Evolutionary conservation across 1,284 basidiomycete genomes (phyloP).

Genomic region (Ustilago cynodontis): DNA sequence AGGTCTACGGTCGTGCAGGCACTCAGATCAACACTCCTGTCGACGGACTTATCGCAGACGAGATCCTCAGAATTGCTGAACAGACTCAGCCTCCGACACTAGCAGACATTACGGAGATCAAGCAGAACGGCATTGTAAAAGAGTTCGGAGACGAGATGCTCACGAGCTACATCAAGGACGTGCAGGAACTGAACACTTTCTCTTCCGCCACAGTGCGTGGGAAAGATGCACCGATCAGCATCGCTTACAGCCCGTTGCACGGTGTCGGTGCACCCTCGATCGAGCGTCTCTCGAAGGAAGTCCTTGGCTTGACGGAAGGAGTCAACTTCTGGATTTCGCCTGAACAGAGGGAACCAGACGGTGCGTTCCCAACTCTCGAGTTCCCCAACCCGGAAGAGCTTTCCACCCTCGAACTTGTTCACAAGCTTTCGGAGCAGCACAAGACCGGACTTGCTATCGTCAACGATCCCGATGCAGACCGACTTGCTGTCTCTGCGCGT

Average conservation of each 20-base stretch:
- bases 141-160: constrained; percentile 50
- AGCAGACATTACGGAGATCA: constrained; percentile 30
- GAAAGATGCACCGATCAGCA: constrained; percentile 36
- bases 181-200: constrained; percentile 35
- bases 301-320: constrained; percentile 46
- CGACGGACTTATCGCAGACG: constrained; percentile 55
- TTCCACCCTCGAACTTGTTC: constrained; percentile 59
- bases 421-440: constrained; percentile 57
- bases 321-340: constrained; percentile 51
- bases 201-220: constrained; percentile 11
- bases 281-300: constrained; percentile 39
- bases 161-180: constrained; percentile 49
- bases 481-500: constrained; percentile 57
- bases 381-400: constrained; percentile 65
- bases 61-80: constrained; percentile 52
- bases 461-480: constrained; percentile 64
- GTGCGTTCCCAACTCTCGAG: constrained; percentile 61
- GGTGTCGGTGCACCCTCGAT: constrained; percentile 59
- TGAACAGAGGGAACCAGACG: constrained; percentile 61
- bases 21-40: constrained; percentile 65
- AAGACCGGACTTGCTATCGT: constrained; percentile 58
- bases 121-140: constrained; percentile 28
- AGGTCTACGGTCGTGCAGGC: constrained; percentile 59
- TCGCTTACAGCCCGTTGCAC: constrained; percentile 63
- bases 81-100: constrained; percentile 26